Conservation (phyloP, 129 eudicot species). For the Deinandra increscens region DNA sequence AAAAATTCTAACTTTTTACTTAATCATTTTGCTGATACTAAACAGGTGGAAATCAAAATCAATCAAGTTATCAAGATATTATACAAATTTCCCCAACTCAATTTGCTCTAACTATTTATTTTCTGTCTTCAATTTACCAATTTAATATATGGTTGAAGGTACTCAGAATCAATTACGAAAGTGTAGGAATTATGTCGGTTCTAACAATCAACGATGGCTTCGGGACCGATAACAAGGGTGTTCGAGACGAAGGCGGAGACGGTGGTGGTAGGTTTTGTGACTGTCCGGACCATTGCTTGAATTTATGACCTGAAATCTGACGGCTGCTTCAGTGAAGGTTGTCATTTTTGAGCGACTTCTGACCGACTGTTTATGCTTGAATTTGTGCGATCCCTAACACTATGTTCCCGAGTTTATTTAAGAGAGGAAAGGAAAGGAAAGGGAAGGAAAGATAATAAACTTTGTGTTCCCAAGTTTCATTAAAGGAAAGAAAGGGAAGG, state of each 20-base stretch:
- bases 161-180: background rate
- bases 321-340: conserved; percentile 22
- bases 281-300: conserved; percentile 35
- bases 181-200: conserved; percentile 42
- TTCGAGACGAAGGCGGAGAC: conserved; percentile 17
- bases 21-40: no score
- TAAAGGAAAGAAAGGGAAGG: no score
- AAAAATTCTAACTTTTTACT: no score
- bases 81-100: background rate
- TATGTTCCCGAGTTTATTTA: no score
- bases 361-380: no score
- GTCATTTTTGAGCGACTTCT: conserved; percentile 15
- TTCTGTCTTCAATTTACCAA: background rate
- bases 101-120: conserved; percentile 1
- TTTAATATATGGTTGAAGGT: background rate
- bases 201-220: conserved; percentile 71
- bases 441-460: no score
- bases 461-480: no score
- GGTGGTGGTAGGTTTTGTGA: conserved; percentile 33
- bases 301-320: conserved; percentile 36
- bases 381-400: no score
- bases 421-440: no score
- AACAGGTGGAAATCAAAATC: background rate
- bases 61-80: background rate
- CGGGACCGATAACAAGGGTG: conserved; percentile 47